Conservation (phyloP, 2,329 filamentous ascomycete species). For the Botrytis byssoidea region DNA sequence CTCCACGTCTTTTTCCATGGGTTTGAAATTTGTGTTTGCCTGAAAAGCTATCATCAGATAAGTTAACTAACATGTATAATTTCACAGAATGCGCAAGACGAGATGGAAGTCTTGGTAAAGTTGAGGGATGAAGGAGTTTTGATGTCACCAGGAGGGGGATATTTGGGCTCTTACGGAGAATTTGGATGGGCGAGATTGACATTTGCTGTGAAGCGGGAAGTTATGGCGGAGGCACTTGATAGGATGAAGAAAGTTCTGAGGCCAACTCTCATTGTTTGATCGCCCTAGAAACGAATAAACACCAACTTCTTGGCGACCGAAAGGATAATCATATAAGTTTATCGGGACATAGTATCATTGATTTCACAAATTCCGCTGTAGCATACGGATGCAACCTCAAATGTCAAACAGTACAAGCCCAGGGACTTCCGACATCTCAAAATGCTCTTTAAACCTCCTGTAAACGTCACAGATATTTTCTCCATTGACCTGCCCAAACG, state of each 20-base stretch:
- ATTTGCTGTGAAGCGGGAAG: background rate
- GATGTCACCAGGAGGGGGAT: background rate
- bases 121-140: background rate
- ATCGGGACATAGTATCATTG: too few species aligned
- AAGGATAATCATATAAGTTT: background rate
- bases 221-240: background rate
- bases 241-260: background rate
- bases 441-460: background rate
- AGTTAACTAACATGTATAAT: accelerated
- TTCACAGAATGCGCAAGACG: background rate
- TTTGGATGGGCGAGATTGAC: background rate
- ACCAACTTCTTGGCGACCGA: background rate
- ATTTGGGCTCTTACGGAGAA: background rate
- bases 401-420: background rate
- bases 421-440: background rate
- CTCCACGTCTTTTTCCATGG: background rate
- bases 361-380: too few species aligned
- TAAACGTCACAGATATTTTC: background rate
- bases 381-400: background rate
- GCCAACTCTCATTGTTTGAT: background rate
- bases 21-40: accelerated
- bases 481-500: background rate
- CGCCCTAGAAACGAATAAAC: background rate
- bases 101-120: background rate
- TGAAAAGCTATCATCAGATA: background rate